These are phyloP conservation scores for Schoenoplectus tabernaemontani DNA, from an alignment of 202 grass and related monocot species.

Conservation along the genomic window DNA sequence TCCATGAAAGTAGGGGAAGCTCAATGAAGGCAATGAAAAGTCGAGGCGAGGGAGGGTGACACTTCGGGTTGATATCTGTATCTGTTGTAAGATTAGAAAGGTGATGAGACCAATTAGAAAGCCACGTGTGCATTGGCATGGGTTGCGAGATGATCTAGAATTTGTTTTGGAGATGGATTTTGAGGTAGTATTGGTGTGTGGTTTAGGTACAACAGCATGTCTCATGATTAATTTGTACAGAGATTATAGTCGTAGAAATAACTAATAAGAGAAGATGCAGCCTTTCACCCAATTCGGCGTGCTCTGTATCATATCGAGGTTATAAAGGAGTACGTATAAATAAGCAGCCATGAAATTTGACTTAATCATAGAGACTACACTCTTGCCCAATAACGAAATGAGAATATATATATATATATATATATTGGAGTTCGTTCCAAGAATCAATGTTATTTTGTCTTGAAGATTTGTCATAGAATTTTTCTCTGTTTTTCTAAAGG, in stretches of 20 bases:
- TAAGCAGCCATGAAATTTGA: neutral
- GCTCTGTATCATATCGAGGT: neutral
- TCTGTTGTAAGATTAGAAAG: slow-evolving; percentile 8
- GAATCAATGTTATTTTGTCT: neutral
- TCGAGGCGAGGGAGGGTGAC: neutral
- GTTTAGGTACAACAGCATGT: neutral
- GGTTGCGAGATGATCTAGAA: neutral
- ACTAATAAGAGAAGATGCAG: neutral
- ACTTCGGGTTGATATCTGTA: neutral
- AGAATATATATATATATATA: neutral
- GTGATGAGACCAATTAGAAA: slow-evolving; percentile 4
- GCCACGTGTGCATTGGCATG: neutral
- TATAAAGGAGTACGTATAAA: neutral
- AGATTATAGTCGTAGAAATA: neutral
- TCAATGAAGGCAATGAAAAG: neutral
- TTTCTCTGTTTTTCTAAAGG: no score
- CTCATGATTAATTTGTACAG: neutral
- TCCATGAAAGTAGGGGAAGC: neutral
- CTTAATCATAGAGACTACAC: neutral
- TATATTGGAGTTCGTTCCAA: neutral
- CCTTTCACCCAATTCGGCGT: neutral
- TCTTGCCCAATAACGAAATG: neutral
- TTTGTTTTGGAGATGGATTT: neutral
- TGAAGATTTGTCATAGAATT: neutral
- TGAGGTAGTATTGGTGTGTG: neutral